These are phyloP conservation scores for Ophiostoma sp. DNA, from an alignment of 2,329 filamentous ascomycete species.

Conservation along the genomic window DNA sequence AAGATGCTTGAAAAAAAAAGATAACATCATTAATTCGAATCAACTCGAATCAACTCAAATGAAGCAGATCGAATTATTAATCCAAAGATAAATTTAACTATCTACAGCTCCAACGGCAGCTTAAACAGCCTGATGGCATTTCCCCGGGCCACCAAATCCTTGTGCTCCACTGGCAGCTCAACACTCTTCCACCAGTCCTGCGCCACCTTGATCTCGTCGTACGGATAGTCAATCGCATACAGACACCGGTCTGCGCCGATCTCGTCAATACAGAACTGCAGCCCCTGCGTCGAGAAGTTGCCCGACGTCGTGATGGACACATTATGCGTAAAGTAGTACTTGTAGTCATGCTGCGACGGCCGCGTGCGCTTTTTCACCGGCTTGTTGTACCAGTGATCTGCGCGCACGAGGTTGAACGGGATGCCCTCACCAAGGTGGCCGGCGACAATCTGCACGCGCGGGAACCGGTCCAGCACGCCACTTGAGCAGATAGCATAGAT, in stretches of 20 bases:
- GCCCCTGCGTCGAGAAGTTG: constrained; percentile 37
- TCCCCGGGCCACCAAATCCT: constrained; percentile 30
- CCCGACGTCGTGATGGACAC: constrained; percentile 40
- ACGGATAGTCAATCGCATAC: constrained; percentile 39
- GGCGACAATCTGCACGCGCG: constrained; percentile 38
- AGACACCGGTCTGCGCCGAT: constrained; percentile 38
- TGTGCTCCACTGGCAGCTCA: constrained; percentile 30
- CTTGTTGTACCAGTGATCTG: constrained; percentile 43
- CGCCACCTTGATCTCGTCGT: constrained; percentile 33
- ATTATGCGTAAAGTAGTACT: constrained; percentile 38
- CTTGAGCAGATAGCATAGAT: constrained; percentile 41
- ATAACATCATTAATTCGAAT: too few species aligned
- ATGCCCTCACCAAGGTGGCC: constrained; percentile 43
- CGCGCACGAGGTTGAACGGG: constrained; percentile 40
- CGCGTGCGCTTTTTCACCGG: constrained; percentile 36
- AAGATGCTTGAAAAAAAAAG: too few species aligned
- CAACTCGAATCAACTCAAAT: too few species aligned
- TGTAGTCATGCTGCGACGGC: constrained; percentile 39
- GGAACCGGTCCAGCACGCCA: constrained; percentile 40
- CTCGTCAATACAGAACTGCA: constrained; percentile 39
- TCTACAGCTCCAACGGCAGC: constrained; percentile 21
- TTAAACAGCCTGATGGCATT: constrained; percentile 36
- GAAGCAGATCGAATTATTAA: too few species aligned
- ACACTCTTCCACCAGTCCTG: constrained; percentile 35
- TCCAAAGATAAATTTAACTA: too few species aligned